These are phyloP conservation scores for Globisporangium paroecandrum DNA, from an alignment of 352 stramenopile genomes.

Conservation along the genomic window DNA sequence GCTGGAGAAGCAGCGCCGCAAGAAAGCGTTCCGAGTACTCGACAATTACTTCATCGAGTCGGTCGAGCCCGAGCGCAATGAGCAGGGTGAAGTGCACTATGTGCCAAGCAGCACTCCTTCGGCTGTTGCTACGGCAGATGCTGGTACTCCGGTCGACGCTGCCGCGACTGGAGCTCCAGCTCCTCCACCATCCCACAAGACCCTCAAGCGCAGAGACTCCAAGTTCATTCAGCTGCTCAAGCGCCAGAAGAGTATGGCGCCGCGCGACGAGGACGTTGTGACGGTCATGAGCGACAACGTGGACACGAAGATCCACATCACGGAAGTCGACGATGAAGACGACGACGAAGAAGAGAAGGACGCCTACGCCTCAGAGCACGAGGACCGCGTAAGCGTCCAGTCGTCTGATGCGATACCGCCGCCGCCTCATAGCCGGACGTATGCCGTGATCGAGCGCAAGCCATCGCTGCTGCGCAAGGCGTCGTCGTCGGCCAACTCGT, in stretches of 20 bases:
- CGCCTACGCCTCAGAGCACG: not conserved
- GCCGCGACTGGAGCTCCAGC: conserved; percentile 31
- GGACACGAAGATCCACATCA: conserved; percentile 7
- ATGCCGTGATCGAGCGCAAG: conserved; percentile 18
- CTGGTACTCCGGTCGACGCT: conserved; percentile 37
- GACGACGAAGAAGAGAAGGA: not conserved
- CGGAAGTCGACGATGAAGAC: conserved; percentile 1
- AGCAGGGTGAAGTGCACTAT: conserved; percentile 2
- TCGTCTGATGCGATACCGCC: not conserved
- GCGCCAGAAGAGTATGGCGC: conserved; percentile 21
- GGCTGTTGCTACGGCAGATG: conserved; percentile 14
- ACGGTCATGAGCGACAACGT: conserved; percentile 23
- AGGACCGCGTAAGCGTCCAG: not conserved
- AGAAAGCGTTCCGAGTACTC: conserved; percentile 51
- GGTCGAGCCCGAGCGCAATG: conserved; percentile 10
- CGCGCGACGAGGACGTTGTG: conserved; percentile 35
- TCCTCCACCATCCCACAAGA: conserved; percentile 26
- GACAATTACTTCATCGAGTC: conserved; percentile 40
- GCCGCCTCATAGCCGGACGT: conserved; percentile 13
- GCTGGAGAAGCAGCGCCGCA: conserved; percentile 48
- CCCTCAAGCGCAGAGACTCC: conserved; percentile 35
- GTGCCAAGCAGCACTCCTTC: not conserved
- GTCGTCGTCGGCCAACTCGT: conserved; percentile 17
- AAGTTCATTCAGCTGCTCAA: conserved; percentile 31
- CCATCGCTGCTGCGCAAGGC: conserved; percentile 17